phyloP scores from a whole-genome alignment of 2,329 filamentous ascomycete species.

The Triangularia setosa region DNA sequence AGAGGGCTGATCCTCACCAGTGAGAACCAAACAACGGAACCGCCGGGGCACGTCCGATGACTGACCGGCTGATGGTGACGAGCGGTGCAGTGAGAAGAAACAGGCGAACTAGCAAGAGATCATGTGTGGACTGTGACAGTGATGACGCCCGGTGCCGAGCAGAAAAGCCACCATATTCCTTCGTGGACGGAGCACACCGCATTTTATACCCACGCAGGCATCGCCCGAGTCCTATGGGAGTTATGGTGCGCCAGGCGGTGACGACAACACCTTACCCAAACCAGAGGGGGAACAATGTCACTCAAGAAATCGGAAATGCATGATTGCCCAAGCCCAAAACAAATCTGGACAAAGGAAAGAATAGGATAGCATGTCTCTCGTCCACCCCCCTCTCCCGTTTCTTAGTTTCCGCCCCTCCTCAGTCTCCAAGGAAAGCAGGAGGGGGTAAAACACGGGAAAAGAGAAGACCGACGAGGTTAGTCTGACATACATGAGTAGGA shows the following conservation, averaged over 20 bases:
- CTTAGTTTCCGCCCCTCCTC: background rate
- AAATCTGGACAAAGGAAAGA: background rate
- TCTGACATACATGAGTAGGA: background rate
- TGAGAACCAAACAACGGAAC: too few species aligned
- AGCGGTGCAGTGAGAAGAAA: background rate
- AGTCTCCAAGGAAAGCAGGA: background rate
- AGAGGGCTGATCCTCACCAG: too few species aligned
- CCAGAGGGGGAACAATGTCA: background rate
- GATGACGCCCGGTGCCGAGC: background rate
- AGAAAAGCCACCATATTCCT: background rate
- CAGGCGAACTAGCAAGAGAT: background rate
- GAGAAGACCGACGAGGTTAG: background rate
- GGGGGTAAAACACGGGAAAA: background rate
- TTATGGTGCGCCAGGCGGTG: background rate
- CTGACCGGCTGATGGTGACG: too few species aligned
- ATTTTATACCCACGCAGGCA: background rate
- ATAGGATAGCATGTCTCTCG: background rate
- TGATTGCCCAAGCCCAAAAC: background rate
- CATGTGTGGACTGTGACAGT: background rate
- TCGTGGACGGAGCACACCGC: background rate
- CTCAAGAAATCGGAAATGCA: background rate
- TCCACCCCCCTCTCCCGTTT: too few species aligned
- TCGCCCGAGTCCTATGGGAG: background rate
- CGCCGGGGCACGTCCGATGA: too few species aligned
- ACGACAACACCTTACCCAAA: background rate